phyloP scores from a whole-genome alignment of 2,329 filamentous ascomycete genomes.

The Penicillium sp. region DNA sequence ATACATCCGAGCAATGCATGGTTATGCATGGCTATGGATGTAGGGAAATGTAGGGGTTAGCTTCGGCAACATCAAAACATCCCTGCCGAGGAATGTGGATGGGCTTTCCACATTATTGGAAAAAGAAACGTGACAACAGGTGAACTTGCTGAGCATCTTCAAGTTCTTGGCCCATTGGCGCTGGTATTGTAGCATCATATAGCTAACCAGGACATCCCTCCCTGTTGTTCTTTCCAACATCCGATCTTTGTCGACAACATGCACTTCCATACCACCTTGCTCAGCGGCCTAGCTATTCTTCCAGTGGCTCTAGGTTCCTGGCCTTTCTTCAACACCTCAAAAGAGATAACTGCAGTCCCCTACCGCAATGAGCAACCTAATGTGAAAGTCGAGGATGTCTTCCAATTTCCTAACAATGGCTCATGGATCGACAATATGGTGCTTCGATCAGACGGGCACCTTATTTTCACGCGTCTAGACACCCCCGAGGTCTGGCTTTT shows the following conservation, averaged over 20 bases:
- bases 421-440: constrained; percentile 26
- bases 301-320: constrained; percentile 13
- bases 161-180: not conserved
- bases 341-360: not conserved
- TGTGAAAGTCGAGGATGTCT: constrained; percentile 22
- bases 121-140: not conserved
- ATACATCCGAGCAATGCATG: not conserved
- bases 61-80: not conserved
- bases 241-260: constrained; percentile 4
- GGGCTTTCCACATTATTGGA: not conserved
- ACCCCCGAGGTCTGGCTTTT: constrained; percentile 24
- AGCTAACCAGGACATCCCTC: not conserved
- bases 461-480: constrained; percentile 25
- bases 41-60: not conserved
- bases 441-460: constrained; percentile 20
- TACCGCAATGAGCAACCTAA: constrained; percentile 17
- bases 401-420: constrained; percentile 27
- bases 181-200: not conserved
- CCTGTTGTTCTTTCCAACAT: not conserved
- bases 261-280: constrained; percentile 6
- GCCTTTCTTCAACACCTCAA: not conserved
- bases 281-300: constrained; percentile 11
- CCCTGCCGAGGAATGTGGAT: not conserved
- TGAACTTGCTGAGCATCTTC: not conserved
- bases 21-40: not conserved